Evolutionary conservation across 169 alveolate species (phyloP), one percentile per base, ranked within the genome.

Genomic region (Fabrea salina): DNA sequence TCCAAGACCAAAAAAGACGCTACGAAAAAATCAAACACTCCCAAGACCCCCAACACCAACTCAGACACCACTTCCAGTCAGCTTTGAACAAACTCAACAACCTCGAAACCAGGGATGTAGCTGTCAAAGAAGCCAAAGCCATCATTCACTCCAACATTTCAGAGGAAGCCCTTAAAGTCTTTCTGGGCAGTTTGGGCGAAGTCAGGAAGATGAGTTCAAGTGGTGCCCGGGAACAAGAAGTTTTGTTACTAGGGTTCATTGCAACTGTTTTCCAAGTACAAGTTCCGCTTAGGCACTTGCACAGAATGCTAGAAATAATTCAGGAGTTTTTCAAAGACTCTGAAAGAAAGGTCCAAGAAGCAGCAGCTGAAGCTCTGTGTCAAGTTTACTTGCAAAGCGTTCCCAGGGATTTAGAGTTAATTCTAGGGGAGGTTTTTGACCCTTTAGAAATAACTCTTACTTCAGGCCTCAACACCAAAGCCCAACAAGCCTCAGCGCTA

Each of bases 221-320:
- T 11, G 49, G 41, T 37, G 74, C 74, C 25, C 11, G 74, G n/a
- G 74, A 61, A 5, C 74, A 61, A 61, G 74, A 61, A 61, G 74
- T 61, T 2, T 51, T 33, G 32, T 27, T 61, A 16, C 7, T 61
- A 32, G 74, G 74, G 37, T 61, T 22, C 25, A 37, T 61, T 1
- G 44, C 74, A 11, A 13, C 32, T n/a, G 54, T 4, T 37, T 61
- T 33, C 25, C 25, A 51, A 61, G 74, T 33, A 27, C 32, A 27
- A 37, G 33, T 54, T 54, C 54, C 54, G 4, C 33, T 56, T 2
- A 61, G 39, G 25, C 11, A 47, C 8, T 11, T 61, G 32, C 11
- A 11, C 32, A 61, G 50, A 61, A 13, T 61, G 32, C 25, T 61
- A 11, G 74, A 61, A 30, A 30, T 61, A 30, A 37, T 37, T 33